Conservation (phyloP, 148 eudicot genomes). For the Camellia lanceoleosa region DNA sequence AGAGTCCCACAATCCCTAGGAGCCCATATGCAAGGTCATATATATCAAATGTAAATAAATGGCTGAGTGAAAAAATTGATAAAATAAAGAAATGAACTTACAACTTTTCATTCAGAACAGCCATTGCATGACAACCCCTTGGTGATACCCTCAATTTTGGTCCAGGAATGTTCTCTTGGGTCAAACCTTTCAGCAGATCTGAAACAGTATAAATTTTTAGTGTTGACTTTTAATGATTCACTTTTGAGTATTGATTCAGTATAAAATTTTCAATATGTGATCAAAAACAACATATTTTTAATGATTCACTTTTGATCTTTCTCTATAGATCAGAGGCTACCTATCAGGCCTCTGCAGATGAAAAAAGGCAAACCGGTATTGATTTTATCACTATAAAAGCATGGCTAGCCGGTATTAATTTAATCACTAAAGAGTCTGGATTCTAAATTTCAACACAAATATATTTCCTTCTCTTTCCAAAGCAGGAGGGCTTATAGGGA, state of each 20-base stretch:
- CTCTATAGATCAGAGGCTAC: background rate
- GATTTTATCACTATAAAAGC: background rate
- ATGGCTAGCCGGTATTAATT: background rate
- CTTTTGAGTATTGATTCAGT: no score
- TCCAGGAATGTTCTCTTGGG: constrained; percentile 92
- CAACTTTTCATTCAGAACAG: constrained; percentile 72
- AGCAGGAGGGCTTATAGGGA: background rate
- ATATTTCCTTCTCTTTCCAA: background rate
- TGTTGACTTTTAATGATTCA: no score
- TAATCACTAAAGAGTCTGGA: background rate
- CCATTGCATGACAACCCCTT: constrained; percentile 67
- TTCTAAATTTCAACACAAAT: background rate
- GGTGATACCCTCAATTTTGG: constrained; percentile 47
- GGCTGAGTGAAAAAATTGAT: background rate
- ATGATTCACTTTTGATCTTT: background rate
- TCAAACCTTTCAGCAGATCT: constrained; percentile 91
- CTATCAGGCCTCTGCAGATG: background rate
- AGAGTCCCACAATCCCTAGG: background rate
- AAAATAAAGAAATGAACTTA: constrained; percentile 30
- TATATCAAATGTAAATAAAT: background rate
- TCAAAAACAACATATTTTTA: background rate
- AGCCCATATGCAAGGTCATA: background rate
- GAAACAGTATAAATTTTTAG: constrained; percentile 19
- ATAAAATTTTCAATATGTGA: background rate
- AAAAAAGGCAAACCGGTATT: background rate